Conservation (phyloP, 75 land plant species). For the Gnetum montanum region DNA sequence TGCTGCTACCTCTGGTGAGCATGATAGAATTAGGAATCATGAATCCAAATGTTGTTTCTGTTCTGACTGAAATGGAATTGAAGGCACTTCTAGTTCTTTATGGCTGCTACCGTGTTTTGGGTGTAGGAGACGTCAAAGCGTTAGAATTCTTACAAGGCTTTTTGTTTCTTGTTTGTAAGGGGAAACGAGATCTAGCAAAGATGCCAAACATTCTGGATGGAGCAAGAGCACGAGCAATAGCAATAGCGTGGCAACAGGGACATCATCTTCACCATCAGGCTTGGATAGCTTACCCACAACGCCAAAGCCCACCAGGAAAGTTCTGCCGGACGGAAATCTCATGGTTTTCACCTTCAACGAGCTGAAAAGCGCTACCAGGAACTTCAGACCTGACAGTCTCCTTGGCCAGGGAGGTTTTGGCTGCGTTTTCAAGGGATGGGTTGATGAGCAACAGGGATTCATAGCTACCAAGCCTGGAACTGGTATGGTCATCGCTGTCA, state of each 20-base stretch:
- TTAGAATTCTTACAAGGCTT: too few species aligned
- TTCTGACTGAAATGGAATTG: not conserved
- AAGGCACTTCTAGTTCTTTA: not conserved
- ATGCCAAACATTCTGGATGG: not conserved
- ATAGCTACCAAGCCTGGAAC: slow-evolving; percentile 49
- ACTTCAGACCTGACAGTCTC: slow-evolving; percentile 58
- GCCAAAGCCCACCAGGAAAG: slow-evolving; percentile 45
- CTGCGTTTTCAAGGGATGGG: slow-evolving; percentile 66
- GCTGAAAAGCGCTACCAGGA: slow-evolving; percentile 43
- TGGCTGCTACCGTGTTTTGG: too few species aligned
- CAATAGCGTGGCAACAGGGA: not conserved
- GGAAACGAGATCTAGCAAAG: not conserved
- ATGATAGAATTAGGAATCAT: not conserved
- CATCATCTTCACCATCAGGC: slow-evolving; percentile 6
- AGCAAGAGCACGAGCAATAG: not conserved
- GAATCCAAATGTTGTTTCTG: not conserved
- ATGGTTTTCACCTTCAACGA: slow-evolving; percentile 45
- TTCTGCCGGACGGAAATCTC: slow-evolving; percentile 41
- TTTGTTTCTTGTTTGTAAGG: too few species aligned
- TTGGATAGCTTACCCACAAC: slow-evolving; percentile 14
- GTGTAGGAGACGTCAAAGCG: too few species aligned
- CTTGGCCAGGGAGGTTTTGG: slow-evolving; percentile 70
- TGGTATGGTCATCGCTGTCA: slow-evolving; percentile 58
- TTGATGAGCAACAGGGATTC: slow-evolving; percentile 47
- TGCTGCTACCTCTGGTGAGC: not conserved